Percentiles rank a stretch among this genome's conserved stretches.
Conservation (phyloP, 2,329 filamentous ascomycete species). For the Fusarium torulosum region DNA sequence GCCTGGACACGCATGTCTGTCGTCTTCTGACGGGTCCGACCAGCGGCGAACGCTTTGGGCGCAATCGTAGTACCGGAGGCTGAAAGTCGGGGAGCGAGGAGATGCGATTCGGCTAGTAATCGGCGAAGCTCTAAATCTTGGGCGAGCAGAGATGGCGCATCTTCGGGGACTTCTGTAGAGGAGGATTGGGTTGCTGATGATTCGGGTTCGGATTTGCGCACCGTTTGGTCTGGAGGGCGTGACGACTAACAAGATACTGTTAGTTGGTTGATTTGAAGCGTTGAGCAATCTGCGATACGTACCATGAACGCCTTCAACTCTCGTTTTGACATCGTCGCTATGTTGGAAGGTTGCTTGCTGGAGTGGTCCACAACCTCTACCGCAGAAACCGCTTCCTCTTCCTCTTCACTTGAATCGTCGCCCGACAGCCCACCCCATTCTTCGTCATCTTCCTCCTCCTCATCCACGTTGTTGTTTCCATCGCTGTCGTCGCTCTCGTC, state of each 20-base stretch:
- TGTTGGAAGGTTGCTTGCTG: constrained; percentile 53
- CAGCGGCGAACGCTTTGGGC: constrained; percentile 63
- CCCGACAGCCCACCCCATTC: constrained; percentile 50
- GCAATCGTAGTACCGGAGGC: constrained; percentile 54
- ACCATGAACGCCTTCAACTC: constrained; percentile 86
- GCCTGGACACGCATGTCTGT: constrained; percentile 86
- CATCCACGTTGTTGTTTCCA: constrained; percentile 39
- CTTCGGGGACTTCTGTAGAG: constrained; percentile 61
- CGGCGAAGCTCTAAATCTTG: constrained; percentile 94
- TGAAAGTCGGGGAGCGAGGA: constrained; percentile 70
- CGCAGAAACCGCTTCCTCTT: constrained; percentile 44
- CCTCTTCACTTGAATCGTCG: constrained; percentile 40
- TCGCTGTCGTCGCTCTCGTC: constrained; percentile 55
- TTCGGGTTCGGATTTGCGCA: constrained; percentile 31
- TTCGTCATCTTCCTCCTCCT: constrained; percentile 42
- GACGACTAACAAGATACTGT: constrained; percentile 56
- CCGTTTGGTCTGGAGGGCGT: constrained; percentile 59
- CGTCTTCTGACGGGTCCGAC: constrained; percentile 82
- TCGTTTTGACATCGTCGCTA: constrained; percentile 69
- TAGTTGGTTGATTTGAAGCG: not conserved
- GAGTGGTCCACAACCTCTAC: constrained; percentile 75
- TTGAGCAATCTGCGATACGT: constrained; percentile 2
- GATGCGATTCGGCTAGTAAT: constrained; percentile 90
- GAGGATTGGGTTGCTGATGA: constrained; percentile 45
- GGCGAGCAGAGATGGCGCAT: constrained; percentile 78